Base-by-base conservation (phyloP, 2,329 filamentous ascomycete species). In the Exophiala phaeomuriformis region DNA sequence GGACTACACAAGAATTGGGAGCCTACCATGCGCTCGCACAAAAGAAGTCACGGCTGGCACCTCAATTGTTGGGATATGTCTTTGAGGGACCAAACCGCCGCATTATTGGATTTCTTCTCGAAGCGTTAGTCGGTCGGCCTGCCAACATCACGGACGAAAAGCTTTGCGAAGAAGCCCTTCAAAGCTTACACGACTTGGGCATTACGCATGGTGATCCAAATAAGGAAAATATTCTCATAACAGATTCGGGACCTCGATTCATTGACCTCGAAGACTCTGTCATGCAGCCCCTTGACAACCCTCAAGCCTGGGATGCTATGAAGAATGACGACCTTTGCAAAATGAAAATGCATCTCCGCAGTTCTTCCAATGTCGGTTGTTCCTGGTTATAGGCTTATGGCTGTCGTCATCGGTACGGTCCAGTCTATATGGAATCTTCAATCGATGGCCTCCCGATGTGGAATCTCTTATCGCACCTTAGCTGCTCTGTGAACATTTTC, bases 271-370 rank as follows among this genome's bases (percentile, higher is more conserved):
- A 50, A 32, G 27, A 42, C 6, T 27, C 47, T 7, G 12, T 5
- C 10, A n/a, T 5, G 28, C 5, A 42, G 43, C 36, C 47, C 27
- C 6, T 4, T 33, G 27, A 42, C 19, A 29, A 50, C 37, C n/a
- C 10, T n/a, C n/a, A 42, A 42, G 19, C 30, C 47, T 50, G 47
- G 47, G 32, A 50, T 43, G 47, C 47, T 37, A 41, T 50, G 47
- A 42, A 43, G 32, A 37, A 50, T 3, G 10, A 43, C 4, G 47
- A 50, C 4, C n/a, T 50, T 7, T 28, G 12, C 7, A 43, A 30
- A n/a, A 10, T 50, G 27, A 32, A 50, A 32, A 35, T 19, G 19
- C 19, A 19, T 19, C 19, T 19, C 1, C 19, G 19, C 19, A 19
- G 19, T 1, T 19, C 19, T 19, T 19, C 19, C 19, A 2, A 19